Base-by-base conservation (phyloP, 208 protist genomes). In the Trypanosoma brucei region DNA sequence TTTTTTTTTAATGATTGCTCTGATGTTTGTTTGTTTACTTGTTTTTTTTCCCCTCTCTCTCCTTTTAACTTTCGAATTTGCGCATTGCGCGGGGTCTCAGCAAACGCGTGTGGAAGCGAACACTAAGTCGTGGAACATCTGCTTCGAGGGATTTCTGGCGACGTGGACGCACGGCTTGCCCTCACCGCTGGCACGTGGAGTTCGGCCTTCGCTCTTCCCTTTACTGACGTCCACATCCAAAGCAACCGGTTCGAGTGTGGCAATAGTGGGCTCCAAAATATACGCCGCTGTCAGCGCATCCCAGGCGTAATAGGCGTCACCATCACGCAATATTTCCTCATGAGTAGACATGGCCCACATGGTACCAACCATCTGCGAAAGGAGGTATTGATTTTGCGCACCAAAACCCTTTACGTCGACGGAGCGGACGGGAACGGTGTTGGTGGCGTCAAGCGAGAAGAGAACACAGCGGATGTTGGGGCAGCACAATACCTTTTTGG, bases 221-320 rank as follows among this genome's bases (percentile, higher is more conserved):
- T 71, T 62, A n/a, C 74, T 70, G 11, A 74, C 70, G 42, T 83
- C 77, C 13, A 95, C 86, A 4, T 84, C 73, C 9, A 95, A 34
- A 6, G 69, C 31, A 0, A 83, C 62, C n/a, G 76, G 62, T 50
- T 88, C 75, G 7, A 93, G 35, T 2, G 77, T 72, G 5, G 74
- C 78, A 13, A 93, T 50, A 3, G 49, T 49, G 11, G 57, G 55
- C 53, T 96, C 85, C 53, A 93, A 65, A 39, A 76, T 72, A 60
- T 91, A 92, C 8, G 85, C 86, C 1, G 87, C 87, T 30, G 90
- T 96, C 14, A 96, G 75, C 11, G 88, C 85, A 68, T 96, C 90
- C 87, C 90, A 96, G 0, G 90, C 87, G 62, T 84, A 96, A 72
- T 96, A 96, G 14, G 75, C 79, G 62, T 93, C 81, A 4, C 70